Evolutionary conservation across 257 asterid genomes (phyloP).

Genomic region (Nicotiana paniculata): DNA sequence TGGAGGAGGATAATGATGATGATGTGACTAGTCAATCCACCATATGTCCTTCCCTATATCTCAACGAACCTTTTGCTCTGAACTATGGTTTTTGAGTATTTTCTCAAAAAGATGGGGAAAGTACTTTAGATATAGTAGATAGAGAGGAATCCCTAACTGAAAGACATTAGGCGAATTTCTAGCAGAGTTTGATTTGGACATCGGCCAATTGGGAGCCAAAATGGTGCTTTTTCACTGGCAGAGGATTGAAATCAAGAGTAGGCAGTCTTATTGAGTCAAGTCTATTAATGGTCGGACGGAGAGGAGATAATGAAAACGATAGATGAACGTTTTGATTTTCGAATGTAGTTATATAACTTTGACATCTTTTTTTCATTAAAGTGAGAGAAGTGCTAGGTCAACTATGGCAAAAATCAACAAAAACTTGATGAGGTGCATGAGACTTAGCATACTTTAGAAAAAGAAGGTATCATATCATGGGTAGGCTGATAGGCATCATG

Average conservation of each 20-base stretch:
- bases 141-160: no score
- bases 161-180: neutral
- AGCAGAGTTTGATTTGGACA: neutral
- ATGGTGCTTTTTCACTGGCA: slow-evolving; percentile 9
- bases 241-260: neutral
- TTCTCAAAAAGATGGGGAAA: slow-evolving; percentile 4
- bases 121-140: neutral
- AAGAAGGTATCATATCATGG: slow-evolving; percentile 5
- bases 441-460: neutral
- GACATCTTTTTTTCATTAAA: neutral
- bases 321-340: neutral
- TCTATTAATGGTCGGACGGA: neutral
- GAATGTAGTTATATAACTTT: neutral
- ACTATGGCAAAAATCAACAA: neutral
- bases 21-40: neutral
- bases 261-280: neutral
- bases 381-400: slow-evolving; percentile 1
- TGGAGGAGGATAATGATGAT: slow-evolving; percentile 14
- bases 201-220: slow-evolving; percentile 2
- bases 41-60: slow-evolving; percentile 5
- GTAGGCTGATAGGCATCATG: slow-evolving; percentile 1
- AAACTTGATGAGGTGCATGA: slow-evolving; percentile 2
- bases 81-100: slow-evolving; percentile 8
- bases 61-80: slow-evolving; percentile 6
- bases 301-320: neutral